Base-by-base conservation (phyloP, 805 yeast species). In the Kuraishia capsulata region DNA sequence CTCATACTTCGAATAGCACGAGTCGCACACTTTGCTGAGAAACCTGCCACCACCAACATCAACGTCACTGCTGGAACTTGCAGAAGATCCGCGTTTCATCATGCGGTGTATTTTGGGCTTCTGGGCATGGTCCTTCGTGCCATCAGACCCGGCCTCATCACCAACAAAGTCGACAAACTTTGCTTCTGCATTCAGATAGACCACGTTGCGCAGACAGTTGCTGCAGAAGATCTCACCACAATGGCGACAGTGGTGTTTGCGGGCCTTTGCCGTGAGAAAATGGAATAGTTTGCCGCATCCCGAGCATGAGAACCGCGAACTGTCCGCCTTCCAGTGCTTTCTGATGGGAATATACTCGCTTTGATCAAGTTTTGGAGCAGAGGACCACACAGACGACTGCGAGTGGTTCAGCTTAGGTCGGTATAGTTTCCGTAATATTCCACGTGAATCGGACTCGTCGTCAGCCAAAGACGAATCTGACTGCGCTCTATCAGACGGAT, bases 261-360 rank as follows among this genome's bases (percentile, higher is more conserved):
- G 47, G 32, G 64, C 45, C 79, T 70, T 49, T 89, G 73, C 55
- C 73, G 96, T 64, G 78, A 81, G 49, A 79, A 51, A 78, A 28
- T 88, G 80, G 61, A 90, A 89, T 14, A 66, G 53, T 49, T 71
- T 74, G 37, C 69, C 63, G 60, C 97, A 90, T 20, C 71, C 68
- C 11, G 73, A 69, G 56, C 97, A 90, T 36, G 71, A 67, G 35
- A 65, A 57, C 28, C 83, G 74, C 17, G 73, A 54, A 34, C 71
- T 71, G 57, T 90, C 95, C 20, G 85, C 76, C 38, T 79, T 65
- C 92, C 92, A 83, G 51, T 82, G 90, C 6, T 60, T 63, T 35
- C 76, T 62, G 0, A 82, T 71, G 3, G 84, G 84, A 5, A 18
- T 17, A 5, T 20, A 14, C 21, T 41, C 39, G 18, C 18, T 16